Conservation (phyloP, 129 eudicot species). For the Centella asiatica region DNA sequence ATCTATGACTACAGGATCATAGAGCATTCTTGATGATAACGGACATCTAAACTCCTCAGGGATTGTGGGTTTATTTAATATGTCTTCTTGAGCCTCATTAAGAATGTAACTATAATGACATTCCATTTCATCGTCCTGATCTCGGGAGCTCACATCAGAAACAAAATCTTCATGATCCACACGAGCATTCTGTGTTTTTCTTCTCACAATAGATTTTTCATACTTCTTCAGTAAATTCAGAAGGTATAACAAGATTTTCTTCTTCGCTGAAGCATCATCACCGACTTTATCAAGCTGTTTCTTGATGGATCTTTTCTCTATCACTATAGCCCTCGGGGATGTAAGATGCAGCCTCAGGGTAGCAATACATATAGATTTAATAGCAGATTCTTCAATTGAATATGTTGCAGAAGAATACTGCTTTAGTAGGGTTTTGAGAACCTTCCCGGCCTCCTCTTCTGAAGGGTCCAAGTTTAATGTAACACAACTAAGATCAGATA, state of each 20-base stretch:
- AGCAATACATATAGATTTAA: conserved; percentile 35
- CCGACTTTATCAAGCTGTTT: conserved; percentile 31
- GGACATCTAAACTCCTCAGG: conserved; percentile 73
- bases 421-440: conserved; percentile 34
- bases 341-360: conserved; percentile 50
- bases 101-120: conserved; percentile 11
- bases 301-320: conserved; percentile 59
- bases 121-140: conserved; percentile 11
- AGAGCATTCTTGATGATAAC: conserved; percentile 55
- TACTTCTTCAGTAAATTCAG: conserved; percentile 39
- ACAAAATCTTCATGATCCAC: conserved; percentile 22
- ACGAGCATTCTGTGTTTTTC: conserved; percentile 19
- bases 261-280: conserved; percentile 37
- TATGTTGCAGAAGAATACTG: conserved; percentile 21
- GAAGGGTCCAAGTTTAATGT: conserved; percentile 42
- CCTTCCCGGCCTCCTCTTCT: conserved; percentile 71
- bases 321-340: conserved; percentile 43
- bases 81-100: conserved; percentile 19
- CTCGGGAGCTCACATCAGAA: conserved; percentile 9
- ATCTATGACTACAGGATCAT: conserved; percentile 76
- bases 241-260: conserved; percentile 38
- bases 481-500: conserved; percentile 31
- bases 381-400: conserved; percentile 31
- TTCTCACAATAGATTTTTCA: conserved; percentile 24
- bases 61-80: conserved; percentile 19